A percentile compares a stretch with the other conserved stretches of the same genome.
These are phyloP conservation scores for Aquilaria malaccensis DNA, from an alignment of 345 rosid species.

Conservation along the genomic window DNA sequence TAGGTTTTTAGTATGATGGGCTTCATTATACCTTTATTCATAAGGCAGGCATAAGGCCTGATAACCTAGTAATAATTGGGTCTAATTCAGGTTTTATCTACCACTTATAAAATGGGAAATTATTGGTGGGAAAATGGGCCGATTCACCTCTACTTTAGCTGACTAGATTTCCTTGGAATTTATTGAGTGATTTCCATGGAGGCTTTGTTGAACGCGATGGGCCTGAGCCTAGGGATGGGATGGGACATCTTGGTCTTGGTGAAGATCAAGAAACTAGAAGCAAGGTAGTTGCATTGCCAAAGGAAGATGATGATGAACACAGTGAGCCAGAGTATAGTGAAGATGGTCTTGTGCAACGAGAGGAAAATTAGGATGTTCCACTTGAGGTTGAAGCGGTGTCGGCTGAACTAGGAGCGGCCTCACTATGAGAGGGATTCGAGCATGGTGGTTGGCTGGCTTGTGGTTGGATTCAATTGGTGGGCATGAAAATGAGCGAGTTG, in stretches of 20 bases:
- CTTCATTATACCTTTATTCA: no score
- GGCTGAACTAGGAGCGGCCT: conserved; percentile 43
- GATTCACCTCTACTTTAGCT: no score
- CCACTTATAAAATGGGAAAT: no score
- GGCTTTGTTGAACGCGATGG: conserved; percentile 42
- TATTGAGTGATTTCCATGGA: no score
- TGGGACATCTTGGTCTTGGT: conserved; percentile 24
- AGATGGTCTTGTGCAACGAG: conserved; percentile 69
- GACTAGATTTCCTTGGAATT: no score
- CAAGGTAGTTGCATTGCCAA: conserved; percentile 63
- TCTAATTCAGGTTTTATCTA: no score
- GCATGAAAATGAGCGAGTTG: background rate
- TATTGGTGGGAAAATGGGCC: no score
- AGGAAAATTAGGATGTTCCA: conserved; percentile 45
- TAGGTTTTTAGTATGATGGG: no score
- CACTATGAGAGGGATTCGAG: conserved; percentile 10
- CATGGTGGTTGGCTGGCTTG: background rate
- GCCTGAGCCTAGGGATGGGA: conserved; percentile 50
- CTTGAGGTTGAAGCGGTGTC: conserved; percentile 41
- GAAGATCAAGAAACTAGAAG: conserved; percentile 35
- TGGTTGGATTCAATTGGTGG: background rate
- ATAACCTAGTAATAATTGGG: no score
- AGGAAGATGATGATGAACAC: conserved; percentile 69
- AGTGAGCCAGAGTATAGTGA: conserved; percentile 74
- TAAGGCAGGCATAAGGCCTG: no score